Base-by-base conservation (phyloP, 2,329 filamentous ascomycete genomes). In the Celoporthe dispersa region DNA sequence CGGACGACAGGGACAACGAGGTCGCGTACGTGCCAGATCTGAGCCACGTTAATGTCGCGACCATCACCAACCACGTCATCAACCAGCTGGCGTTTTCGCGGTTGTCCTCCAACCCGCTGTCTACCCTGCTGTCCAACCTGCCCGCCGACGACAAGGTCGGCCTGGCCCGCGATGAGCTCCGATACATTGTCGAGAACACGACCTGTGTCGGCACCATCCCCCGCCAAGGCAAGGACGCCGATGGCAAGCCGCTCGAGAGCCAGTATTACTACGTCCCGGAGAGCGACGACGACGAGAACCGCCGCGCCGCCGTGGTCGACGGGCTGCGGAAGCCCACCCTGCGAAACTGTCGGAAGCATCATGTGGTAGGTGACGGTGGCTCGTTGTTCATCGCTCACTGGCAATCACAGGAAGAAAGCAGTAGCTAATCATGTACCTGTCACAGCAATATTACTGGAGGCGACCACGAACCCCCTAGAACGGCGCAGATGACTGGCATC, bases 211-310 rank as follows among this genome's bases (percentile, higher is more conserved):
- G 96, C 62, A 91, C 96, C 79, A 97, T 99, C 75, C 86, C 87
- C 66, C 91, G 96, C 53, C 91, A 95, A 79, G 96, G 96, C 78
- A 99, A 98, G 80, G 96, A 99, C 78, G 96, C 96, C 6, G 95
- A 96, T 0, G 96, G 96, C 74, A 96, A 98, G 83, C 84, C 91
- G 8, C 87, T 99, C 0, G 95, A 99, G 84, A 97, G 93, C 84
- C 94, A 99, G 80, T 98, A 97, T 80, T 98, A 98, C 81, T 99
- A 99, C 77, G 86, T 98, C 9, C 92, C 94, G 0, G 95, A 98
- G 79, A 86, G 90, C 76, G 96, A 99, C 78, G 84, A 86, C 2
- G 94, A 98, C 77, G 87, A 90, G 73, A 88, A 91, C 77, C 88
- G 95, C 71, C 89, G 92, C 66, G 88, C 93, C 67, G 92, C 94